Conservation (phyloP, 148 eudicot species). For the Silene conica region DNA sequence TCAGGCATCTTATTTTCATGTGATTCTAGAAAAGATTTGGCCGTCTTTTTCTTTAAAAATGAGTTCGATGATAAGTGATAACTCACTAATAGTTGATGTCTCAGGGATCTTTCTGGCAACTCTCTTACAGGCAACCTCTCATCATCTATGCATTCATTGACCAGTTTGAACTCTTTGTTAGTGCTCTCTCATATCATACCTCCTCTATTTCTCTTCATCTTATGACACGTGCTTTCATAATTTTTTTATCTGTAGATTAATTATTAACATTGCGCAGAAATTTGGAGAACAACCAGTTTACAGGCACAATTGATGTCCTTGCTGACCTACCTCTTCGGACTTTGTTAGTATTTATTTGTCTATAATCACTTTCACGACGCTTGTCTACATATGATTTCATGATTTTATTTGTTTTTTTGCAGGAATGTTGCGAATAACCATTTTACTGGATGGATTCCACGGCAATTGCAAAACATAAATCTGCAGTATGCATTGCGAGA, state of each 20-base stretch:
- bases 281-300: constrained; percentile 90
- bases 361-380: neutral
- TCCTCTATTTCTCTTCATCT: neutral
- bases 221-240: neutral
- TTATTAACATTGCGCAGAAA: constrained; percentile 47
- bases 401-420: constrained; percentile 13
- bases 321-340: constrained; percentile 71
- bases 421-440: constrained; percentile 83
- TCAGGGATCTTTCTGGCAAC: constrained; percentile 80
- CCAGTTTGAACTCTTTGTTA: constrained; percentile 67
- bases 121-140: constrained; percentile 72
- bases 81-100: constrained; percentile 8
- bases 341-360: constrained; percentile 50
- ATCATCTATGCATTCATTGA: constrained; percentile 49
- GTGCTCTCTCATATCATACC: constrained; percentile 23
- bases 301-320: constrained; percentile 84
- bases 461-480: constrained; percentile 63
- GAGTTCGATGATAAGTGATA: neutral
- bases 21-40: neutral
- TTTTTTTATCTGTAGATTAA: neutral
- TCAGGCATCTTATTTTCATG: constrained; percentile 3
- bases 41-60: neutral
- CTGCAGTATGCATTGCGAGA: constrained; percentile 52
- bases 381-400: neutral
- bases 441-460: constrained; percentile 90